A percentile compares a stretch with the other conserved stretches of the same genome.
Conservation (phyloP, 73 alveolate species). For the Blepharisma japonicum region DNA sequence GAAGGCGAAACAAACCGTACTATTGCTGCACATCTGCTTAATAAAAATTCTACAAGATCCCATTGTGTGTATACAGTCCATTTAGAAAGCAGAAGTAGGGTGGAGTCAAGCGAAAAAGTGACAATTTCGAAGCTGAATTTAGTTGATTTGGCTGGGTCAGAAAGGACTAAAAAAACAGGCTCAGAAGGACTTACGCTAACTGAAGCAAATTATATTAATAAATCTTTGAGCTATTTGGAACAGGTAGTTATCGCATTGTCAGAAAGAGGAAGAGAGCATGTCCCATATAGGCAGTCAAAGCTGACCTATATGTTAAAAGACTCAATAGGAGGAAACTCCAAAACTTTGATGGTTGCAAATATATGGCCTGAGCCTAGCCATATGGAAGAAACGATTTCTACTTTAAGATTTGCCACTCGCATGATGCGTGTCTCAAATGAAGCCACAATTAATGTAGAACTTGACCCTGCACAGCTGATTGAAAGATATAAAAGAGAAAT, state of each 20-base stretch:
- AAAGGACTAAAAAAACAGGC: constrained; percentile 97
- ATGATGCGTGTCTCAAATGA: constrained; percentile 99
- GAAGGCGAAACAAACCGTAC: constrained; percentile 99
- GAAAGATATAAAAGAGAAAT: constrained; percentile 78
- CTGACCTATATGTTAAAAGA: constrained; percentile 95
- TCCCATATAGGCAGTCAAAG: constrained; percentile 97
- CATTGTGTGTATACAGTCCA: constrained; percentile 98
- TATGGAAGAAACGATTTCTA: constrained; percentile 96
- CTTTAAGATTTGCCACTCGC: constrained; percentile 97
- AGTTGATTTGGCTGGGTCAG: constrained; percentile 99
- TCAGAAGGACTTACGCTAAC: constrained; percentile 84
- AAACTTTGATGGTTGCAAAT: constrained; percentile 98
- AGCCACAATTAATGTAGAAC: constrained; percentile 83
- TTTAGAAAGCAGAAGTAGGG: constrained; percentile 86
- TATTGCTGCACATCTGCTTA: constrained; percentile 91
- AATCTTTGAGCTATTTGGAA: constrained; percentile 95
- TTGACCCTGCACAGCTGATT: constrained; percentile 91
- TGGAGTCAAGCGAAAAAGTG: constrained; percentile 78
- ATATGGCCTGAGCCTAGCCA: constrained; percentile 98
- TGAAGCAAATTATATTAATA: constrained; percentile 98
- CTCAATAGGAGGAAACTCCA: constrained; percentile 99
- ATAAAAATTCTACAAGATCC: constrained; percentile 92
- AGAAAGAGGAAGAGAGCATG: constrained; percentile 94
- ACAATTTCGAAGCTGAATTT: constrained; percentile 86
- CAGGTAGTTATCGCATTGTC: constrained; percentile 98